Conservation (phyloP, 768 basidiomycete genomes). For the Gloeopeniophorella convolvens region DNA sequence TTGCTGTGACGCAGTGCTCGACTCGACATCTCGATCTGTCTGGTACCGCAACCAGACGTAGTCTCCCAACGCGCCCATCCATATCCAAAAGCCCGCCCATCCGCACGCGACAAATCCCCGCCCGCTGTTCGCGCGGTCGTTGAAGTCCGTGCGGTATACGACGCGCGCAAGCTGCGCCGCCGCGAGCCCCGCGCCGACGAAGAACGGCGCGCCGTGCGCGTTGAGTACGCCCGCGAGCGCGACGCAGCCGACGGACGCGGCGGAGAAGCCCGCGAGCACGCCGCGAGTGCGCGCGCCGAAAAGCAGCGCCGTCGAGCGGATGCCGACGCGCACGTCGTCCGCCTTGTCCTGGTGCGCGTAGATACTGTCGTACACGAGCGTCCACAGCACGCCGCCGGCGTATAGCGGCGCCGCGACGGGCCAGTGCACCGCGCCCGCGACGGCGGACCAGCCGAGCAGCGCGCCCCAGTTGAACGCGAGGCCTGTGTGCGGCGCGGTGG, state of each 20-base stretch:
- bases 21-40: neutral
- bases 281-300: slow-evolving; percentile 74
- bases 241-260: slow-evolving; percentile 65
- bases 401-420: slow-evolving; percentile 80
- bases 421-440: slow-evolving; percentile 79
- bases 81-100: slow-evolving; percentile 83
- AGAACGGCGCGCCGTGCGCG: slow-evolving; percentile 71
- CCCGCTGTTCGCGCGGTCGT: slow-evolving; percentile 79
- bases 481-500: slow-evolving; percentile 39
- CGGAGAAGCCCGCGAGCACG: slow-evolving; percentile 69
- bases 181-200: slow-evolving; percentile 67
- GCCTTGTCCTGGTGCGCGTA: slow-evolving; percentile 98
- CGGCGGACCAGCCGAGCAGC: slow-evolving; percentile 92
- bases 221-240: slow-evolving; percentile 78
- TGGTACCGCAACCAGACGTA: slow-evolving; percentile 35
- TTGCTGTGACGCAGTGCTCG: neutral
- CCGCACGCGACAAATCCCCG: slow-evolving; percentile 83
- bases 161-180: slow-evolving; percentile 74
- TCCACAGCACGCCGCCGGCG: slow-evolving; percentile 86
- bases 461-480: slow-evolving; percentile 98
- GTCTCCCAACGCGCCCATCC: slow-evolving; percentile 73
- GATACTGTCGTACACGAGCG: slow-evolving; percentile 94
- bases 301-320: slow-evolving; percentile 90
- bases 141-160: slow-evolving; percentile 67
- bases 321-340: slow-evolving; percentile 83